Percentiles rank a stretch among this genome's conserved stretches.
These are phyloP conservation scores for Fusarium sulawesiense DNA, from an alignment of 2,329 filamentous ascomycete species.

Conservation along the genomic window DNA sequence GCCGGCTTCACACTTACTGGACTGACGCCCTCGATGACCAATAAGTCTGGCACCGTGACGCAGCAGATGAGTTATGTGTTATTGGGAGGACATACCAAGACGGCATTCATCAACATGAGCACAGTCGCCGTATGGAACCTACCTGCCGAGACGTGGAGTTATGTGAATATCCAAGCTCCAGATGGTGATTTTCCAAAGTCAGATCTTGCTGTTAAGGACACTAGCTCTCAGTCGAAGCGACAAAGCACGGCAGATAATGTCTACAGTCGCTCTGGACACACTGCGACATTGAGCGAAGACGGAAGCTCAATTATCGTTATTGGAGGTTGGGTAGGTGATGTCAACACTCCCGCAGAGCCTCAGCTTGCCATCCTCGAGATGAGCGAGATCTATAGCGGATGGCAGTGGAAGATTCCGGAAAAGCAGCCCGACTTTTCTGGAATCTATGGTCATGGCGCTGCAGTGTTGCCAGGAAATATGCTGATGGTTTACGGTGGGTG, in stretches of 20 bases:
- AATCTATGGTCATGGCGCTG: slow-evolving; percentile 73
- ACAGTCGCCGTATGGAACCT: slow-evolving; percentile 88
- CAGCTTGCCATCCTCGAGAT: slow-evolving; percentile 83
- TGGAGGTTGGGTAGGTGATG: slow-evolving; percentile 93
- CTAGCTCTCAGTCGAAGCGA: slow-evolving; percentile 10
- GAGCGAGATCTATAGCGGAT: slow-evolving; percentile 78
- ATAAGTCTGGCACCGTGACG: slow-evolving; percentile 71
- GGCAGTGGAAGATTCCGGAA: slow-evolving; percentile 76
- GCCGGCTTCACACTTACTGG: slow-evolving; percentile 88
- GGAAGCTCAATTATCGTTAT: slow-evolving; percentile 81
- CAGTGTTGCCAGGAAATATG: slow-evolving; percentile 72
- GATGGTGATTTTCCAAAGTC: slow-evolving; percentile 54
- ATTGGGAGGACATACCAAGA: slow-evolving; percentile 84
- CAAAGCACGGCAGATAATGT: slow-evolving; percentile 55
- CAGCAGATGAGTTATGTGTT: slow-evolving; percentile 84
- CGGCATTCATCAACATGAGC: slow-evolving; percentile 94
- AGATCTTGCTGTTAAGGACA: slow-evolving; percentile 64
- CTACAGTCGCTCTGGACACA: slow-evolving; percentile 90
- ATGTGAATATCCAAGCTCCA: slow-evolving; percentile 71
- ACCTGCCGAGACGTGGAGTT: slow-evolving; percentile 88
- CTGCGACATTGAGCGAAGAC: slow-evolving; percentile 82
- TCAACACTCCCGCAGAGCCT: slow-evolving; percentile 79
- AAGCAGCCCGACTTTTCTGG: slow-evolving; percentile 59
- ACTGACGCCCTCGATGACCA: slow-evolving; percentile 75
- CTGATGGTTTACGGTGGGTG: slow-evolving; percentile 76